A percentile compares a stretch with the other conserved stretches of the same genome.
These are phyloP conservation scores for Colletotrichum coccodes DNA, from an alignment of 2,329 filamentous ascomycete genomes.

Conservation along the genomic window DNA sequence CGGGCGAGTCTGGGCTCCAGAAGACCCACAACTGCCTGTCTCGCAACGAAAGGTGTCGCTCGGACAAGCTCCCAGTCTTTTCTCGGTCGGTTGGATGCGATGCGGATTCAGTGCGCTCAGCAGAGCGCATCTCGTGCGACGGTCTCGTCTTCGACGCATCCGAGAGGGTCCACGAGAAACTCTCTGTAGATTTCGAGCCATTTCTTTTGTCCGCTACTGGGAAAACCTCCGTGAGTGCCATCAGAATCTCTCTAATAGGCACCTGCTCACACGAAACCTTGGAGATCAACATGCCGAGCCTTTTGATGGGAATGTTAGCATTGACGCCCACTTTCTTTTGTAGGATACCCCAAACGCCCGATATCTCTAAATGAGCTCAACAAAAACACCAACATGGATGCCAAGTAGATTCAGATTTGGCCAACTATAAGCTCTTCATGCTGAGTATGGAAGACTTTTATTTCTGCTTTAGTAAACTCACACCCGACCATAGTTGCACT, in stretches of 20 bases:
- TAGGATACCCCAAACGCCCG: not conserved
- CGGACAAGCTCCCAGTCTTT: not conserved
- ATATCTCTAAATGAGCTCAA: too few species aligned
- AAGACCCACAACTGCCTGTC: not conserved
- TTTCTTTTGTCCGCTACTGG: not conserved
- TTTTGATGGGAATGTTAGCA: not conserved
- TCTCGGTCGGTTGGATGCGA: not conserved
- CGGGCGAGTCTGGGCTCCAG: too few species aligned
- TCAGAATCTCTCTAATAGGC: not conserved
- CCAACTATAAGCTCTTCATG: not conserved
- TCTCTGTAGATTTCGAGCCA: not conserved
- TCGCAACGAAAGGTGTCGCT: not conserved
- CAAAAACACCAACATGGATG: not conserved
- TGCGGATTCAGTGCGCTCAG: not conserved
- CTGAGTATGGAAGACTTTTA: not conserved
- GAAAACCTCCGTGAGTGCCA: not conserved
- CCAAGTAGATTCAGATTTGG: not conserved
- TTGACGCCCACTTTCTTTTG: not conserved
- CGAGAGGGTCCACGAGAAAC: not conserved
- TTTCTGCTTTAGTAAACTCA: not conserved
- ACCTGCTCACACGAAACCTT: not conserved
- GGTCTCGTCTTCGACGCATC: not conserved
- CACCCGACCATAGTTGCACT: not conserved
- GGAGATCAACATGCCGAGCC: not conserved
- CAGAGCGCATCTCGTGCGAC: not conserved